Base-by-base conservation (phyloP, 345 rosid genomes). In the Stellera chamaejasme region DNA sequence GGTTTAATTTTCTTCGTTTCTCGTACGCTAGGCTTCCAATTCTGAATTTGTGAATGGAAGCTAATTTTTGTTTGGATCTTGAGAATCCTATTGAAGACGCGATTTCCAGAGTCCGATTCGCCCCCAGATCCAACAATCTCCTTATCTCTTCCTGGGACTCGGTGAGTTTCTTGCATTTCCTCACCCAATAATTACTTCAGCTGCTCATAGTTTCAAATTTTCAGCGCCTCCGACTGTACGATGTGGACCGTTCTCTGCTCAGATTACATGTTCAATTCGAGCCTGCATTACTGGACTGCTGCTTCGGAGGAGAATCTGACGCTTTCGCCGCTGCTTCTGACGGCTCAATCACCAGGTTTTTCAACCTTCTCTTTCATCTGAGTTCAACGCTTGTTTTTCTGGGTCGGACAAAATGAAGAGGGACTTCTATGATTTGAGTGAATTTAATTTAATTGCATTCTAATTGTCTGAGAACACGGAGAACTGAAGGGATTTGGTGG, bases 121-220 rank as follows among this genome's bases (percentile, higher is more conserved):
- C 97, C 10, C 79, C 99, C 0, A 66, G 60, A 1, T 81, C 95
- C 43, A 81, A 87, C 63, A 82, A 83, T 58, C 86, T 93, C 63
- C 88, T 94, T 25, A 48, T 94, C 59, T 69, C 97, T 47, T 87
- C 97, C 19, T 93, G 99, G 99, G 99, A 93, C 54, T 76, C 86
- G 7, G 96, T 93, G 26, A 79, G 95, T 74, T 13, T 32, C 10
- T 68, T 55, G 39, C 25, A 47, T 58, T 12, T 39, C 9, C 13
- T 43, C 14, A 4, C 15, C 25, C 13, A 11, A 16, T 12, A 3
- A 36, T 10, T 12, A 2, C 50, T 49, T 28, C 2, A 10, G n/a
- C 11, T 10, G 39, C 9, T 57, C 54, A 3, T 41, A 8, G 4
- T 50, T 28, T 58, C 19, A 3, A 46, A 19, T n/a, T 15, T 50